Evolutionary conservation across 495 filamentous ascomycete genomes (phyloP), one percentile per base, ranked within the genome.

Genomic region (Daldinia grandis): DNA sequence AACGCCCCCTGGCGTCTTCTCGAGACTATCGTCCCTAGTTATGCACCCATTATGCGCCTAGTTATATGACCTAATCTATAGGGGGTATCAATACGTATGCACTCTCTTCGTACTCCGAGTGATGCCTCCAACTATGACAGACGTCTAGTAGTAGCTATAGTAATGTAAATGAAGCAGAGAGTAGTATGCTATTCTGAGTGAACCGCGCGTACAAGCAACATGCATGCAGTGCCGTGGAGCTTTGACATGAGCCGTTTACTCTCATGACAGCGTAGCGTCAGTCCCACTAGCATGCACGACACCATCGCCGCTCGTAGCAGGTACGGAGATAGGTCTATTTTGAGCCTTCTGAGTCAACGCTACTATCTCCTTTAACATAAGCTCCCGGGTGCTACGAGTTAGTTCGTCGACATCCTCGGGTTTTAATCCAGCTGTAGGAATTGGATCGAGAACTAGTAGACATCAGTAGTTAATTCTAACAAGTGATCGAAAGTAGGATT

Each of bases 401-500:
- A 99, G 82, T 27, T 86, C 83, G 71, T 97, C 93, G 25, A 97
- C 94, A 78, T 99, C 95, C 42, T 87, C 89, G 24, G 90, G 35
- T 21, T 87, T 93, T 64, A 98, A 82, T 33, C 90, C 87, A 54
- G 85, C 84, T n/a, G 95, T 99, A 21, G 86, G 82, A 68, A 99
- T 95, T 2, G 95, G 93, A 70, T 92, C 88, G 33, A 99, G 83
- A 21, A 98, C 92, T 91, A 72, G 30, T 58, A 19, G 37, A 21
- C 50, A 56, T 76, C 21, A 73, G 62, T 24, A n/a, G n/a, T 17
- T 49, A 57, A 49, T 27, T 28, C 19, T 8, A 55, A 28, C 6
- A 1, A 37, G 38, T 21, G 21, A 33, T 44, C 25, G 27, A 19
- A 33, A 40, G 33, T 17, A 21, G 59, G 15, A n/a, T 25, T 76